Conservation (phyloP, 2,329 filamentous ascomycete species). For the Thelonectria blattea region DNA sequence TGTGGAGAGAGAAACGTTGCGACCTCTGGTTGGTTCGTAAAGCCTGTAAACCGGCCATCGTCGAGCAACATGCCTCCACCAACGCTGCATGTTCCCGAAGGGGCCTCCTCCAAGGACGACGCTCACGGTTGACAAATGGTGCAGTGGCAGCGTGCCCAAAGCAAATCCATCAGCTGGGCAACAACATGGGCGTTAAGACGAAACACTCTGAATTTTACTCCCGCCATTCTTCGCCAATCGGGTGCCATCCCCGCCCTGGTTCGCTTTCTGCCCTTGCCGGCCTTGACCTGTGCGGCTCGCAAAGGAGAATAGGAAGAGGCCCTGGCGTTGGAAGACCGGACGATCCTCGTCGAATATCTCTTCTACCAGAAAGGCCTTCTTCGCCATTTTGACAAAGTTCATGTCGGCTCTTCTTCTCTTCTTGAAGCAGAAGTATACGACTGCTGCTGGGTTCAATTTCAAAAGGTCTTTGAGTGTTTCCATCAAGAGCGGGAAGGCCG, state of each 20-base stretch:
- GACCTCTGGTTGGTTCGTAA: constrained; percentile 22
- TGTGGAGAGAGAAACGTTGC: constrained; percentile 23
- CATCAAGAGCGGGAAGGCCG: constrained; percentile 87
- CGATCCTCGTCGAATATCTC: constrained; percentile 68
- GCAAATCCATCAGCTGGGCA: constrained; percentile 18
- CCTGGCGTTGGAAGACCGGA: constrained; percentile 61
- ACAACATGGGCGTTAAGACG: constrained; percentile 25
- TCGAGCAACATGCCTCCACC: not conserved
- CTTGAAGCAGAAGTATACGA: constrained; percentile 90
- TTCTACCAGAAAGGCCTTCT: constrained; percentile 68
- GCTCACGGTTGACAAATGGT: not conserved
- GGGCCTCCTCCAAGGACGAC: not conserved
- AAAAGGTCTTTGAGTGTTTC: constrained; percentile 78
- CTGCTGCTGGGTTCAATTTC: constrained; percentile 69
- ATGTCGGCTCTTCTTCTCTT: constrained; percentile 82
- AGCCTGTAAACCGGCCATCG: not conserved
- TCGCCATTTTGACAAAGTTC: constrained; percentile 75
- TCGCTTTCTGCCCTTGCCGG: constrained; percentile 22
- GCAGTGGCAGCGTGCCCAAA: constrained; percentile 4
- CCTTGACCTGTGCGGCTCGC: constrained; percentile 45
- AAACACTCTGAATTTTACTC: constrained; percentile 27
- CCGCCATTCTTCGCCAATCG: constrained; percentile 28
- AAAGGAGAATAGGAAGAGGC: constrained; percentile 67
- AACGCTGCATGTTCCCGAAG: not conserved
- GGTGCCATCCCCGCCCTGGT: constrained; percentile 24